Conservation (phyloP, 228 moss, liverwort and hornwort species). For the Sphagnum magellanicum region DNA sequence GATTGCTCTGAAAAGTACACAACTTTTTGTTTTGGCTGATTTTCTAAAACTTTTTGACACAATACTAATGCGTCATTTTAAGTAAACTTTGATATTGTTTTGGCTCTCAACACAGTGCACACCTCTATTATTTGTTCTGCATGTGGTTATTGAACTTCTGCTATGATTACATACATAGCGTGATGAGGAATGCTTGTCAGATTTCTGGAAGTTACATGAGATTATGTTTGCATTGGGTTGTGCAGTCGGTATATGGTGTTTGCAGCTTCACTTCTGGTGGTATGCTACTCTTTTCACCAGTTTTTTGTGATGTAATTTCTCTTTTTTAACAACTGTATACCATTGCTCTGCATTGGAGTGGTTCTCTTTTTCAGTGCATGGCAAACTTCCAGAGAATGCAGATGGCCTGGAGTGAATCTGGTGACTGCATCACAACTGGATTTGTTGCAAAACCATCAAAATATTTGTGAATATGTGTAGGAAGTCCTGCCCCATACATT, state of each 20-base stretch:
- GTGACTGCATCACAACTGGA: background rate
- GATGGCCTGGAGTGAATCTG: background rate
- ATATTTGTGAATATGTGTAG: background rate
- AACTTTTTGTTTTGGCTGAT: no score
- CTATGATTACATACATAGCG: background rate
- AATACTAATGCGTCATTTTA: no score
- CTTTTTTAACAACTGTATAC: no score
- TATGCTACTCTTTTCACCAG: slow-evolving; percentile 12
- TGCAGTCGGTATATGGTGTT: slow-evolving; percentile 48
- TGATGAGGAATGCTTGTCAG: background rate
- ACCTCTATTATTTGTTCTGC: background rate
- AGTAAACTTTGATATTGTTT: background rate
- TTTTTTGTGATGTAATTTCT: no score
- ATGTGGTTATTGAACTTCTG: background rate
- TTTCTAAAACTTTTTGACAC: no score
- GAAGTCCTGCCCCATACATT: background rate
- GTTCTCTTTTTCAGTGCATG: background rate
- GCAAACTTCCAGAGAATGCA: background rate
- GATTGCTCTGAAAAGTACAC: no score
- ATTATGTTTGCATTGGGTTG: slow-evolving; percentile 6
- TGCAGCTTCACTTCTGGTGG: slow-evolving; percentile 67
- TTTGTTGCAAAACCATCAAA: background rate
- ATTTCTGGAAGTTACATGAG: background rate
- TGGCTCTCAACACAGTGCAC: background rate
- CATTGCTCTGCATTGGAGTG: no score